phyloP scores from a whole-genome alignment of 2,329 filamentous ascomycete species.

The Alternaria consortialis region DNA sequence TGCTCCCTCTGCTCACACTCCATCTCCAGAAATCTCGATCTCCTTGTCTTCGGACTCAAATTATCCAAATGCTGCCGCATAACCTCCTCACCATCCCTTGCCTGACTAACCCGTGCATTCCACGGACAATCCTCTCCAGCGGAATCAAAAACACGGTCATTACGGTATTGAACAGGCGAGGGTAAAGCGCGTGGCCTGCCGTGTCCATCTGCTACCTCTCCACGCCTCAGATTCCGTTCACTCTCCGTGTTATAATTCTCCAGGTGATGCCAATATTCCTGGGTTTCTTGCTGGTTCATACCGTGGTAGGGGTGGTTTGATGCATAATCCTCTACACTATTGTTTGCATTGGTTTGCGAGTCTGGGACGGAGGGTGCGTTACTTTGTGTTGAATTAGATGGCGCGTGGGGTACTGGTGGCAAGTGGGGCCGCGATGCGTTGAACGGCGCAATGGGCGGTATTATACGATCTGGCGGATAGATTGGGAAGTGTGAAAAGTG shows the following conservation, averaged over 20 bases:
- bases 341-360: background rate
- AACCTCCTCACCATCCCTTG: background rate
- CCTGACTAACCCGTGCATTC: background rate
- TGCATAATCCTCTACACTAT: background rate
- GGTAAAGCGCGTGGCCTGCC: background rate
- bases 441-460: background rate
- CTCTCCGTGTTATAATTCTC: background rate
- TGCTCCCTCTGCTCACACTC: background rate
- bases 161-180: background rate
- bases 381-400: background rate
- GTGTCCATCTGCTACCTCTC: background rate
- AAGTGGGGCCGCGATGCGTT: background rate
- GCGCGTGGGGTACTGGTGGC: background rate
- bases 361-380: background rate
- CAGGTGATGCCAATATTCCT: slow-evolving; percentile 1
- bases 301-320: slow-evolving; percentile 4
- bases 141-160: background rate
- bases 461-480: background rate
- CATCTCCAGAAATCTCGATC: no score
- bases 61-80: background rate
- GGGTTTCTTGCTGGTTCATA: background rate
- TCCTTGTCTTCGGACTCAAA: background rate
- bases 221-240: background rate
- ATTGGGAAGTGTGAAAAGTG: slow-evolving; percentile 3
- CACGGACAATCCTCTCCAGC: background rate